Conservation (phyloP, 163 green algal species). For the Scenedesmus sp. region DNA sequence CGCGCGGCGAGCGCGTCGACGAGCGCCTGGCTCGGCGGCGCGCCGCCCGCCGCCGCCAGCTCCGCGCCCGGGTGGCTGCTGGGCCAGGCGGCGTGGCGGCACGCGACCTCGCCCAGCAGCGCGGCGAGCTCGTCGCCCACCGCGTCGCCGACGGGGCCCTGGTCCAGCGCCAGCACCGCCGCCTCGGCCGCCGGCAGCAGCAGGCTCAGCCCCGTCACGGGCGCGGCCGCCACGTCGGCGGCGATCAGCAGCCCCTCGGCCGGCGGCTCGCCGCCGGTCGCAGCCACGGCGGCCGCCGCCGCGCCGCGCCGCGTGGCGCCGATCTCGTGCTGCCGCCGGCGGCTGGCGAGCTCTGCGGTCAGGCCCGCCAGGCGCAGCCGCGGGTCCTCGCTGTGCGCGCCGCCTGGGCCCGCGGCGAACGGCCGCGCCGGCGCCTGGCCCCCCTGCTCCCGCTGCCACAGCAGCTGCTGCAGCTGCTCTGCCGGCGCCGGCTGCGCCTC, state of each 20-base stretch:
- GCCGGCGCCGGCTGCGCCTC: not conserved
- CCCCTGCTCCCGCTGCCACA: not conserved
- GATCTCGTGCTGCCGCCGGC: not conserved
- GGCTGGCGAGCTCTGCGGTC: not conserved
- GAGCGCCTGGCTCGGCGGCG: not conserved
- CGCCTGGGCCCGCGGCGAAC: not conserved
- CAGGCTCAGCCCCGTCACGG: slow-evolving; percentile 2
- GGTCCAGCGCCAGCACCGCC: slow-evolving; percentile 29
- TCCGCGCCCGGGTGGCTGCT: not conserved
- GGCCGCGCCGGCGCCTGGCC: slow-evolving; percentile 14
- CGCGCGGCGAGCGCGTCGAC: not conserved
- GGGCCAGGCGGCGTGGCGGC: slow-evolving; percentile 20
- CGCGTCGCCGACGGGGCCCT: not conserved
- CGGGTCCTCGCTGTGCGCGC: slow-evolving; percentile 26
- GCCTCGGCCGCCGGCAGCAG: slow-evolving; percentile 5
- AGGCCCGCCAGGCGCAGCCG: slow-evolving; percentile 10
- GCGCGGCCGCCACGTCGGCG: not conserved
- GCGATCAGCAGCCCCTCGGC: not conserved
- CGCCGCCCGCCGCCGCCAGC: not conserved
- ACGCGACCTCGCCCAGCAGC: slow-evolving; percentile 32
- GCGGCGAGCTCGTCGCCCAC: slow-evolving; percentile 6
- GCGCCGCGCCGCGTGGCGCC: not conserved
- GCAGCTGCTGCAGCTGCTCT: slow-evolving; percentile 25
- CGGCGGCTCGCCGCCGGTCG: not conserved
- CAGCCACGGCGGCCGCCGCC: not conserved